Conservation (phyloP, 2,329 filamentous ascomycete genomes). For the Colletotrichum simmondsii region DNA sequence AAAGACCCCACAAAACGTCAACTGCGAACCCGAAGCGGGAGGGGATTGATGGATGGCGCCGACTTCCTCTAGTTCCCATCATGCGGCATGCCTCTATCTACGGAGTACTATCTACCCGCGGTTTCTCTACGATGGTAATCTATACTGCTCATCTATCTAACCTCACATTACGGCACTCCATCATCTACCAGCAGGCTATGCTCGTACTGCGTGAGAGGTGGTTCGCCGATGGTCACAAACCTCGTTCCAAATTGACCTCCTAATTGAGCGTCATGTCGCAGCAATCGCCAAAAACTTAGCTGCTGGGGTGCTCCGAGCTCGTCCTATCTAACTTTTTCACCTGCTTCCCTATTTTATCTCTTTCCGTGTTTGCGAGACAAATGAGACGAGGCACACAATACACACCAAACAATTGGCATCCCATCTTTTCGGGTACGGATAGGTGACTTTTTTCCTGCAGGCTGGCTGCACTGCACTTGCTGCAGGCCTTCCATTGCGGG, state of each 20-base stretch:
- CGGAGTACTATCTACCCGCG: no score
- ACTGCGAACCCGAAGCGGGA: background rate
- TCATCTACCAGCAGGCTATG: background rate
- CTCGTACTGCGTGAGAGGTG: background rate
- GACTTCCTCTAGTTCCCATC: background rate
- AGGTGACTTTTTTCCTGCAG: background rate
- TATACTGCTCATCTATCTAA: background rate
- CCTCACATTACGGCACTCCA: background rate
- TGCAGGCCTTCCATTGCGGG: background rate
- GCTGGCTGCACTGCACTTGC: background rate
- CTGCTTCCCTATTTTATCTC: background rate
- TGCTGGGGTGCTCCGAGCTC: background rate
- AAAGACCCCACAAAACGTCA: background rate
- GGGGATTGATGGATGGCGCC: background rate
- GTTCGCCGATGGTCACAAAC: background rate
- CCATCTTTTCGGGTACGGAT: background rate
- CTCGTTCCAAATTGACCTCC: background rate
- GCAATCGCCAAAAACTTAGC: no score
- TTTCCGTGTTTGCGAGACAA: background rate
- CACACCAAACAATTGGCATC: slow-evolving; percentile 3
- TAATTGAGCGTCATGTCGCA: background rate
- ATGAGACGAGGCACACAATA: background rate
- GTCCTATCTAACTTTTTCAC: background rate
- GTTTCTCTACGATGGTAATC: no score
- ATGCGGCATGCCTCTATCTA: background rate